Percentiles rank a stretch among this genome's conserved stretches.
These are phyloP conservation scores for Chlorokybus atmophyticus DNA, from an alignment of 139 green algal species.

Conservation along the genomic window DNA sequence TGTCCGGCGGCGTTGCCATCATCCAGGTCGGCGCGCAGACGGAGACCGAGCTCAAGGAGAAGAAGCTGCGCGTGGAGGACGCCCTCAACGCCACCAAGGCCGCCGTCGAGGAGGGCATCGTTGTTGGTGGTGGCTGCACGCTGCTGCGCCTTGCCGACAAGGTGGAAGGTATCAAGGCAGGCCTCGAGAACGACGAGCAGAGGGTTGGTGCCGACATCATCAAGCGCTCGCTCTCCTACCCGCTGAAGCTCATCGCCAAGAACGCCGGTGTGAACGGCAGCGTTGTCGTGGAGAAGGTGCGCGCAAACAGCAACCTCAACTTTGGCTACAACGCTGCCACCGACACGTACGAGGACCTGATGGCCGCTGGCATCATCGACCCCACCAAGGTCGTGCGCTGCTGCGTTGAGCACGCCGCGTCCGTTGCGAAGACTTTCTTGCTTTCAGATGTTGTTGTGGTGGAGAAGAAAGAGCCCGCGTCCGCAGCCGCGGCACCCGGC, in stretches of 20 bases:
- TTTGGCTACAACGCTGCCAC: conserved; percentile 83
- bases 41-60: conserved; percentile 99
- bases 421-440: conserved; percentile 94
- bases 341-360: conserved; percentile 85
- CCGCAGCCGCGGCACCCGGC: conserved; percentile 37
- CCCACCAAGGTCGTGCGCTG: conserved; percentile 93
- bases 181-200: conserved; percentile 85
- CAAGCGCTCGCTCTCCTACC: conserved; percentile 61
- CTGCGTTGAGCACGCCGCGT: conserved; percentile 86
- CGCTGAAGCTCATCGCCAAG: conserved; percentile 82
- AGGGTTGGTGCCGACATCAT: conserved; percentile 95
- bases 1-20: conserved; percentile 92
- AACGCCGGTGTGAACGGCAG: conserved; percentile 94
- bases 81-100: conserved; percentile 98
- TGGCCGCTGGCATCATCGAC: conserved; percentile 95
- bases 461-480: conserved; percentile 69
- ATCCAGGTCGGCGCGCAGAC: conserved; percentile 95
- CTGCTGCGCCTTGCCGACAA: conserved; percentile 77
- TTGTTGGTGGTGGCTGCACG: conserved; percentile 93
- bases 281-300: conserved; percentile 83
- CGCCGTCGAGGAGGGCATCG: conserved; percentile 98
- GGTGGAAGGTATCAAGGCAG: conserved; percentile 70
- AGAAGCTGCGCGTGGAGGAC: conserved; percentile 99
- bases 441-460: conserved; percentile 83
- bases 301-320: conserved; percentile 29